Evolutionary conservation across 352 stramenopile genomes (phyloP).

Genomic region (Globisporangium nunn): DNA sequence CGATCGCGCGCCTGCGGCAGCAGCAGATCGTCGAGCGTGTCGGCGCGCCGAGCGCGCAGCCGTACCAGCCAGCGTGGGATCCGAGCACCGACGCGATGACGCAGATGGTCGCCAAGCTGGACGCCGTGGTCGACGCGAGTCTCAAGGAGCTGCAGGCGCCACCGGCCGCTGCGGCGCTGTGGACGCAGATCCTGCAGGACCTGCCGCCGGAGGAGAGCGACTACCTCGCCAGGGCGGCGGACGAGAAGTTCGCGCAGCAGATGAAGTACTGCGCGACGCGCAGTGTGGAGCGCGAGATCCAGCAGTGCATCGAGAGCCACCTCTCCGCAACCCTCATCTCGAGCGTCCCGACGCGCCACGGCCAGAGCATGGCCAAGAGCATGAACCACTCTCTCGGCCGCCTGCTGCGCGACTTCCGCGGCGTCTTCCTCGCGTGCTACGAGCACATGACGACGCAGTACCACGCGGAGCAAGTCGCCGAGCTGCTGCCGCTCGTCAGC

Average conservation of each 20-base stretch:
- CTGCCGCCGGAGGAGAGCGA: slow-evolving; percentile 35
- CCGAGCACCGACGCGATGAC: slow-evolving; percentile 7
- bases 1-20: slow-evolving; percentile 5
- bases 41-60: slow-evolving; percentile 6
- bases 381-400: slow-evolving; percentile 49
- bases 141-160: slow-evolving; percentile 17
- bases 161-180: slow-evolving; percentile 12
- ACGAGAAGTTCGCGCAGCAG: slow-evolving; percentile 55
- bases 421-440: slow-evolving; percentile 44
- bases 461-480: slow-evolving; percentile 12
- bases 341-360: slow-evolving; percentile 28
- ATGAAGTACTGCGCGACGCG: slow-evolving; percentile 43
- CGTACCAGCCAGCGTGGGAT: slow-evolving; percentile 2
- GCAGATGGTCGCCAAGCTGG: slow-evolving; percentile 37
- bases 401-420: slow-evolving; percentile 40
- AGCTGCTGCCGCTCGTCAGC: slow-evolving; percentile 34
- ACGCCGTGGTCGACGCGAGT: slow-evolving; percentile 31
- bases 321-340: slow-evolving; percentile 30
- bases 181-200: slow-evolving; percentile 33
- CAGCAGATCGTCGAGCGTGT: slow-evolving; percentile 18
- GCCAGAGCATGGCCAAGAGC: slow-evolving; percentile 24
- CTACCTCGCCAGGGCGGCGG: slow-evolving; percentile 40
- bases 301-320: slow-evolving; percentile 30
- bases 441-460: slow-evolving; percentile 13
- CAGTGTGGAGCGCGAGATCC: slow-evolving; percentile 15